These are phyloP conservation scores for Lolium multiflorum DNA, from an alignment of 176 grass and related monocot species.

Conservation along the genomic window DNA sequence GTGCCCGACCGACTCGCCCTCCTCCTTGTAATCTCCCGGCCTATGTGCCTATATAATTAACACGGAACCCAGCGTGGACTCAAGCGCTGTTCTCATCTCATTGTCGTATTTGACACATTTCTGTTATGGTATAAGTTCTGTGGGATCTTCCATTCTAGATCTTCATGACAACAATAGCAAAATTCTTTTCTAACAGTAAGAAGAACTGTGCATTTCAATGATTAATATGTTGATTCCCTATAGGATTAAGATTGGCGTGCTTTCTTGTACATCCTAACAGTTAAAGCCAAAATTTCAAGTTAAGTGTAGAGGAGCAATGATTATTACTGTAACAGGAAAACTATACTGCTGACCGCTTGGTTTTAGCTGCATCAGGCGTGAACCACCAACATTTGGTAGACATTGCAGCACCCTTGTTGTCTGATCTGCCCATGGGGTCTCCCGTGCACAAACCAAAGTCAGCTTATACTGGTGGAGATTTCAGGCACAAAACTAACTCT, in stretches of 20 bases:
- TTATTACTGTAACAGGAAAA: conserved; percentile 48
- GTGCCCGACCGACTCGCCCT: no score
- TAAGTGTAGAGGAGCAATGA: neutral
- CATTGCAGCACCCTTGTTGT: conserved; percentile 57
- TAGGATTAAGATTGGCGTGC: neutral
- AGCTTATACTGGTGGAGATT: conserved; percentile 58
- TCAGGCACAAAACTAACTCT: conserved; percentile 48
- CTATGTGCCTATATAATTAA: no score
- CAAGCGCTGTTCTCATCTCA: no score
- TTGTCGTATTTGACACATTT: no score
- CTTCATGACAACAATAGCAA: no score
- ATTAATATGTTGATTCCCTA: no score
- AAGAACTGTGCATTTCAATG: no score
- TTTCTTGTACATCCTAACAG: neutral
- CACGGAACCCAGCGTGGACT: no score
- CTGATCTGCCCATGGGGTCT: conserved; percentile 46
- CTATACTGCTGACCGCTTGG: conserved; percentile 61
- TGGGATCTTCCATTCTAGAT: no score
- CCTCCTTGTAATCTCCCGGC: no score
- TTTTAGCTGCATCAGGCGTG: conserved; percentile 59
- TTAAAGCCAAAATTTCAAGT: neutral
- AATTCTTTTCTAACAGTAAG: no score
- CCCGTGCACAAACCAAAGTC: conserved; percentile 48
- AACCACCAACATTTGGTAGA: conserved; percentile 59
- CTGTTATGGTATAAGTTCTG: no score